A percentile compares a stretch with the other conserved stretches of the same genome.
These are phyloP conservation scores for Talaromyces sp. DNA, from an alignment of 2,329 filamentous ascomycete species.

Conservation along the genomic window DNA sequence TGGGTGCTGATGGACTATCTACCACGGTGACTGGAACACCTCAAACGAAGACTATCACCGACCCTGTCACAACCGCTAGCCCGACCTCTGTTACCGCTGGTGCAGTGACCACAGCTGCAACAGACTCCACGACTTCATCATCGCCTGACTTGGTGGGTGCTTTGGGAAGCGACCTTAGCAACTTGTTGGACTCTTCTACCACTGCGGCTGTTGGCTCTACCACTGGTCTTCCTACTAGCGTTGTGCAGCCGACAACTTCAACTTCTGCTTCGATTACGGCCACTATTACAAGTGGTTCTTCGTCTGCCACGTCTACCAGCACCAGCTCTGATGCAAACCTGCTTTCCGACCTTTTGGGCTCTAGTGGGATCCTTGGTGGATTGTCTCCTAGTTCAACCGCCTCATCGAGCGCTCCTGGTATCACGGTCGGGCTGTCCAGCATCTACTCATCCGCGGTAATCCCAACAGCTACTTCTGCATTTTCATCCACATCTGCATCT, in stretches of 20 bases:
- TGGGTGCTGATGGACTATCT: slow-evolving; percentile 16
- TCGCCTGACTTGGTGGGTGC: slow-evolving; percentile 5
- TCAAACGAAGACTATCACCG: slow-evolving; percentile 10
- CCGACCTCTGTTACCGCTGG: slow-evolving; percentile 23
- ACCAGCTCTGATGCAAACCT: slow-evolving; percentile 11
- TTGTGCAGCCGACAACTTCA: slow-evolving; percentile 13
- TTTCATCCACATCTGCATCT: neutral
- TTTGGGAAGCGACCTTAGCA: slow-evolving; percentile 12
- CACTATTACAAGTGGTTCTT: neutral
- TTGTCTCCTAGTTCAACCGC: neutral
- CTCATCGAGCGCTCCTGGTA: slow-evolving; percentile 10
- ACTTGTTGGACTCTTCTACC: slow-evolving; percentile 7
- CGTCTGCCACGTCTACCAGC: slow-evolving; percentile 6
- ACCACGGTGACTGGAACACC: slow-evolving; percentile 17
- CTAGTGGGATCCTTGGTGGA: slow-evolving; percentile 10
- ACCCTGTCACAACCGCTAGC: slow-evolving; percentile 1
- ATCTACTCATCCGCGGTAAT: slow-evolving; percentile 6
- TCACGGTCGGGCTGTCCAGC: slow-evolving; percentile 18
- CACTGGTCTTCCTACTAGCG: slow-evolving; percentile 7
- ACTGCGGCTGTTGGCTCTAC: slow-evolving; percentile 5
- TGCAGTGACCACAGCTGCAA: slow-evolving; percentile 19
- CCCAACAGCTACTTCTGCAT: slow-evolving; percentile 7
- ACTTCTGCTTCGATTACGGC: neutral
- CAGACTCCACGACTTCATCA: slow-evolving; percentile 7
- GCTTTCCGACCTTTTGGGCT: slow-evolving; percentile 10